Conservation (phyloP, 2,329 filamentous ascomycete species). For the Mycocentrospora acerina region DNA sequence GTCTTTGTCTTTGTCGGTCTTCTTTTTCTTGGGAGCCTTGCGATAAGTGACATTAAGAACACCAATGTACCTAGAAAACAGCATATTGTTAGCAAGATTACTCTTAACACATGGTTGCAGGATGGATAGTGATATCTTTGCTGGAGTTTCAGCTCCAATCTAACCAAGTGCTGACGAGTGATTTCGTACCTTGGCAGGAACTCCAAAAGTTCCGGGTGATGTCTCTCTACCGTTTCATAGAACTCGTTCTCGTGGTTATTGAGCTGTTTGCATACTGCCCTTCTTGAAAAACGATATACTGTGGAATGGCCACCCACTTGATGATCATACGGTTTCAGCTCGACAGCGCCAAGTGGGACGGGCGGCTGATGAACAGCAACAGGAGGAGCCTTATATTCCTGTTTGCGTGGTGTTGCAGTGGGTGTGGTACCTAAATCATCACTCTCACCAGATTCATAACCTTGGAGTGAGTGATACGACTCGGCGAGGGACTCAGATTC, state of each 20-base stretch:
- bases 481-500: conserved; percentile 46
- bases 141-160: conserved; percentile 44
- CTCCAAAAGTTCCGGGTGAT: conserved; percentile 83
- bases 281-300: conserved; percentile 90
- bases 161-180: conserved; percentile 18
- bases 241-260: conserved; percentile 99
- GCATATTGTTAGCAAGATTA: conserved; percentile 34
- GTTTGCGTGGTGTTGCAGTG: conserved; percentile 34
- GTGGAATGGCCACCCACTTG: conserved; percentile 97
- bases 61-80: conserved; percentile 77
- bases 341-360: conserved; percentile 81
- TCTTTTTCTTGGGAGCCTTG: conserved; percentile 69
- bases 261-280: conserved; percentile 95
- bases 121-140: conserved; percentile 30
- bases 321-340: conserved; percentile 94
- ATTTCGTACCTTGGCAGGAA: conserved; percentile 74
- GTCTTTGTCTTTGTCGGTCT: conserved; percentile 38
- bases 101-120: conserved; percentile 2
- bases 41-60: conserved; percentile 95
- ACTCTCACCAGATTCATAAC: conserved; percentile 56
- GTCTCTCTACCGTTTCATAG: conserved; percentile 91
- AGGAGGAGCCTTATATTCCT: conserved; percentile 33
- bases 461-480: conserved; percentile 46
- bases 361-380: conserved; percentile 39
- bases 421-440: conserved; percentile 52